Evolutionary conservation across 495 filamentous ascomycete species (phyloP), one percentile per base, ranked within the genome.

Genomic region (Staphylotrichum tortipilum): DNA sequence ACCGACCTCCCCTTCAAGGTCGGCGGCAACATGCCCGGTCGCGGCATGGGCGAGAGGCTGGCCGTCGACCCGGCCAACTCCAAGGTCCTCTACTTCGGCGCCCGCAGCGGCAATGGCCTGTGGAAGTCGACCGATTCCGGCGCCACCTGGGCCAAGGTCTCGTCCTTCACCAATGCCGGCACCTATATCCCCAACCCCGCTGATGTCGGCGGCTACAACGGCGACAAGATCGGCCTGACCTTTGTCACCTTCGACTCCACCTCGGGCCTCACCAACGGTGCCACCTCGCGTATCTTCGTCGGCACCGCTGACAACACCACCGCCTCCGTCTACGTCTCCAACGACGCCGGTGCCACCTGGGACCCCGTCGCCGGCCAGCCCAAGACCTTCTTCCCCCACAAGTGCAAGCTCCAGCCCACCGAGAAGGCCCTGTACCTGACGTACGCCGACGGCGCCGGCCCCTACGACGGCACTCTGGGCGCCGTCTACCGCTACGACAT

Each of bases 21-120:
- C 38, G 79, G 79, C 6, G 78, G 79, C 0, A 84, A 83, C 56
- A 82, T 81, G 78, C 78, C 78, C 3, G 80, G 80, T n/a, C 70
- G 80, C 22, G 79, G 79, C 17, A 78, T 75, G 66, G 80, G 80
- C 21, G 80, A 83, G 62, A 70, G 80, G 6, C 71, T 82, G 21
- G 78, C 77, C 2, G 71, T 83, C 7, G 79, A 83, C 58, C 78
- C 80, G 4, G 68, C 69, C 17, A 77, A 77, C 52, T 73, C 70
- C 35, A 71, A 72, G 21, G 73, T 79, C 29, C 55, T 81, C 29
- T 81, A 78, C 56, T 77, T 79, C 47, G 78, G 78, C 7, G 76
- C 78, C 21, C 71, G 79, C 36, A 79, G 76, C 56, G 78, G 77
- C n/a, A 71, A 80, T 22, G 80, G 80, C 12, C 65, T 84, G n/a